Percentiles rank a stretch among this genome's conserved stretches.
These are phyloP conservation scores for Cryphonectria japonica DNA, from an alignment of 2,329 filamentous ascomycete genomes.

Conservation along the genomic window DNA sequence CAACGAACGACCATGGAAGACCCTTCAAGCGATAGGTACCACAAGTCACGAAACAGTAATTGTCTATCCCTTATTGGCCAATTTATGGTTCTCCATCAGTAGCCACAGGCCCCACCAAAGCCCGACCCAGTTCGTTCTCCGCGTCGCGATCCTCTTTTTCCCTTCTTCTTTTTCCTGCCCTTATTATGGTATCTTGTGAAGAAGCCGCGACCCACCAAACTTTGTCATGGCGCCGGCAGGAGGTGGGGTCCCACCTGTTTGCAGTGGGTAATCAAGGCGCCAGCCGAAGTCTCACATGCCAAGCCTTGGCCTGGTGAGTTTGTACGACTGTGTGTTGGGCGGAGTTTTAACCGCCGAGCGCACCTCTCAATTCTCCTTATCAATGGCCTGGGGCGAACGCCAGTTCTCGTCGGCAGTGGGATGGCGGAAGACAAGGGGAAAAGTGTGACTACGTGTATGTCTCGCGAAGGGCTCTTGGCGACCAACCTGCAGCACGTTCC, in stretches of 20 bases:
- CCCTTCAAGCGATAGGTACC: not conserved
- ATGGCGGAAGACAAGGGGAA: too few relatives aligned
- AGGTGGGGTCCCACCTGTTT: not conserved
- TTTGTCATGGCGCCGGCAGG: not conserved
- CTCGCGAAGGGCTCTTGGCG: not conserved
- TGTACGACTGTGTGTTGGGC: too few relatives aligned
- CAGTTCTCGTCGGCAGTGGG: too few relatives aligned
- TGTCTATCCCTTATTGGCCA: conserved; percentile 19
- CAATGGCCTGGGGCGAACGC: too few relatives aligned
- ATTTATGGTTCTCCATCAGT: not conserved
- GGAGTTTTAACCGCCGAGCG: too few relatives aligned
- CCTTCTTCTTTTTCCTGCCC: not conserved
- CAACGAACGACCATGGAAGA: not conserved
- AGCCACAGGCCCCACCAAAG: conserved; percentile 15
- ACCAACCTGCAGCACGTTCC: not conserved
- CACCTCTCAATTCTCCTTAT: not conserved
- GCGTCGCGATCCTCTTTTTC: not conserved
- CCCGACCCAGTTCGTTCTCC: not conserved
- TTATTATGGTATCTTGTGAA: not conserved
- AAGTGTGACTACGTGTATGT: not conserved
- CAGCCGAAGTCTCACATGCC: not conserved
- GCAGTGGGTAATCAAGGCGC: not conserved
- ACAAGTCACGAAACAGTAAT: conserved; percentile 22
- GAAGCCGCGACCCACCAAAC: not conserved
- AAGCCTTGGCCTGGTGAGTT: too few relatives aligned